Evolutionary conservation across 371 early-diverging fungal species (phyloP), one percentile per base, ranked within the genome.

Genomic region (Phascolomyces articulosus): DNA sequence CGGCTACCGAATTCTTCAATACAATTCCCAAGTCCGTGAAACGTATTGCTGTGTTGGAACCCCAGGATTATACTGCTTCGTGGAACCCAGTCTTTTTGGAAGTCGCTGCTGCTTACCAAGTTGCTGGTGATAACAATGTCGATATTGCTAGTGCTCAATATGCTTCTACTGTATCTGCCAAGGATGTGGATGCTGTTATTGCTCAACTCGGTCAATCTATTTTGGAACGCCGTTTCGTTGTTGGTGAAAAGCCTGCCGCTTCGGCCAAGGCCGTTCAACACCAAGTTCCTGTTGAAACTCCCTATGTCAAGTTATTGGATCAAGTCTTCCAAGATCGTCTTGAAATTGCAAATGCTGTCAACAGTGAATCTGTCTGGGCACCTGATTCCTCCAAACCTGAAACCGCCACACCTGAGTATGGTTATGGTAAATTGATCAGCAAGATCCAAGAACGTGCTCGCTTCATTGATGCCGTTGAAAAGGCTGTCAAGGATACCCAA

Each of bases 11-110:
- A 47, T 65, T 91, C 44, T 68, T 87, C 41, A 67, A 64, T 27
- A 70, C 73, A 24, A 68, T 92, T 31, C 93, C 93, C 20, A 64
- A 67, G 28, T 74, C 88, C 1, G 84, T 83, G 34, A 79, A 78
- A 60, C 84, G 79, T 24, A 57, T 92, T 38, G 85, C 88, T 58
- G 90, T 90, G n/a, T 67, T 89, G 62, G 93, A 92, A 74, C 90
- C 88, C 51, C 77, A 79, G 26, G 89, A 85, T 57, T 75, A 76
- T 66, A 80, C 85, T 9, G 82, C 87, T 49, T 75, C 85, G 41
- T 92, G 91, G 91, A 90, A 89, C 38, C 93, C 93, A 21, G 75
- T 93, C 49, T 89, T 92, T 77, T 84, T 93, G 61, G 93, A 93
- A 63, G 79, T 93, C 40, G 85, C 89, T 3, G 83, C 90, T 40